A percentile compares a stretch with the other conserved stretches of the same genome.
Conservation (phyloP, 495 filamentous ascomycete genomes). For the Penicillium paradoxum region DNA sequence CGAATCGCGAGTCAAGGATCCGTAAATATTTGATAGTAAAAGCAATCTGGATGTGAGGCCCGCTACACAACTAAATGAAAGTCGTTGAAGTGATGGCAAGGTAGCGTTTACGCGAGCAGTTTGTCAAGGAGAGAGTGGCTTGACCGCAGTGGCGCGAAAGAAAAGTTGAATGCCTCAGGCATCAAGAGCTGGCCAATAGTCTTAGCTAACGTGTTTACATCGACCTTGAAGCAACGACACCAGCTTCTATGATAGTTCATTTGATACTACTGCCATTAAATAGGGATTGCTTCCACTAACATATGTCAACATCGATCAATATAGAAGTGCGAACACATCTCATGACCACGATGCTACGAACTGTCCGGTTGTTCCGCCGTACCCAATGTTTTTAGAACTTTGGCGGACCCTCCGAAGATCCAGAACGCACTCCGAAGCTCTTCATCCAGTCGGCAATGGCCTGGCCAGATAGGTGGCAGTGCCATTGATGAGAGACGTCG, state of each 20-base stretch:
- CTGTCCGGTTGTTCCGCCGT: conserved; percentile 10
- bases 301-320: neutral
- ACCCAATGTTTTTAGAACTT: conserved; percentile 3
- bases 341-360: neutral
- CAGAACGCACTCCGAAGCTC: neutral
- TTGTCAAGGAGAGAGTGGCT: neutral
- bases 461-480: neutral
- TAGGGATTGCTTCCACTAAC: neutral
- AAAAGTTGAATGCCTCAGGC: conserved; percentile 1
- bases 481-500: neutral
- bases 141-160: conserved; percentile 4
- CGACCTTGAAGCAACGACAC: conserved; percentile 2
- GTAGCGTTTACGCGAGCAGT: neutral
- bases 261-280: neutral
- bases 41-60: neutral
- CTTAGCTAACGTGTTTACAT: conserved; percentile 1
- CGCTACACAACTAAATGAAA: neutral
- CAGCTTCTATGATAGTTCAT: neutral
- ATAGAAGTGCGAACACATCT: neutral
- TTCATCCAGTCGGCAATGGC: neutral
- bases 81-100: neutral
- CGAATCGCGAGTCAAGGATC: neutral
- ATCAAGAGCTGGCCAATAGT: neutral
- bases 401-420: neutral
- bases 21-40: neutral